Evolutionary conservation across 768 basidiomycete species (phyloP).

Genomic region (Mycena epipterygia): DNA sequence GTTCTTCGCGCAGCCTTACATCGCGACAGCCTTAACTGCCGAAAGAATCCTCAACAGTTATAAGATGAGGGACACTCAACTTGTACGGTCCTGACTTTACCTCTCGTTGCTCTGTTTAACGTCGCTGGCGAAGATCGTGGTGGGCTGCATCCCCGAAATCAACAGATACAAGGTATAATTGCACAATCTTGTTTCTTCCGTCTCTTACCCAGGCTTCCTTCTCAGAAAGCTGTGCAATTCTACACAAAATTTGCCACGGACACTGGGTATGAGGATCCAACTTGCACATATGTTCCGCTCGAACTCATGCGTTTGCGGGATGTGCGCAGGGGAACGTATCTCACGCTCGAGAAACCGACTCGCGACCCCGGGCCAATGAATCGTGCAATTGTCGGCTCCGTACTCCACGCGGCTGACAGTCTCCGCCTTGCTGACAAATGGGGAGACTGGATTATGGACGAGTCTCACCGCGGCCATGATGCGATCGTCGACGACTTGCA

Average conservation of each 20-base stretch:
- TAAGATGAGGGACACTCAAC: slow-evolving; percentile 1
- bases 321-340: slow-evolving; percentile 8
- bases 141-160: slow-evolving; percentile 23
- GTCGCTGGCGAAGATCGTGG: slow-evolving; percentile 1
- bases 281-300: slow-evolving; percentile 14
- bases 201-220: slow-evolving; percentile 14
- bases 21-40: slow-evolving; percentile 18
- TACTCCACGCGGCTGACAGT: slow-evolving; percentile 22
- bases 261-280: slow-evolving; percentile 20
- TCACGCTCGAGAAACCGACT: background rate
- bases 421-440: slow-evolving; percentile 12
- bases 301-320: slow-evolving; percentile 9
- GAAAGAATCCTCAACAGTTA: slow-evolving; percentile 7
- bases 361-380: background rate
- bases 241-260: slow-evolving; percentile 12
- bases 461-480: slow-evolving; percentile 17
- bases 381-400: slow-evolving; percentile 20
- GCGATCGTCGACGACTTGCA: slow-evolving; percentile 22
- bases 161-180: slow-evolving; percentile 14
- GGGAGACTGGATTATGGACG: slow-evolving; percentile 20
- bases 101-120: slow-evolving; percentile 10
- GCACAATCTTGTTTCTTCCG: slow-evolving; percentile 11
- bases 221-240: slow-evolving; percentile 11
- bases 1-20: slow-evolving; percentile 4
- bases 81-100: slow-evolving; percentile 19